phyloP scores from a whole-genome alignment of 257 asterid species.

The Cruciata laevipes region DNA sequence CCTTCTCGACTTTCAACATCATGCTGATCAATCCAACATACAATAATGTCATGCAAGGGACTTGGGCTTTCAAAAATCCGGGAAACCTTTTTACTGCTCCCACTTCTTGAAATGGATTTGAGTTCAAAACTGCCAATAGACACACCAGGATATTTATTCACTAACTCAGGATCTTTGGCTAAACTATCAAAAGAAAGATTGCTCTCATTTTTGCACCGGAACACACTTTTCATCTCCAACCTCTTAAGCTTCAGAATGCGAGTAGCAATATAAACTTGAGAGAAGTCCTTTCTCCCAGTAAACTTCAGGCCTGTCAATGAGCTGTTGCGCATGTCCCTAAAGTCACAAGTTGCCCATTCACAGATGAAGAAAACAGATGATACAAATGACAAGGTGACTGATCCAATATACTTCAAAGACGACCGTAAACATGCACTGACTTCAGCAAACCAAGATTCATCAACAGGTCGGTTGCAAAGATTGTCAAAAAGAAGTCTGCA shows the following conservation, averaged over 20 bases:
- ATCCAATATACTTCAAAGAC: conserved; percentile 65
- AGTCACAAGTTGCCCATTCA: conserved; percentile 98
- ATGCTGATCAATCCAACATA: conserved; percentile 98
- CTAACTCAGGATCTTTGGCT: conserved; percentile 21
- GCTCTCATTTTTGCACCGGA: conserved; percentile 16
- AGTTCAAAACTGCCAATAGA: conserved; percentile 20
- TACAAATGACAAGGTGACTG: conserved; percentile 46
- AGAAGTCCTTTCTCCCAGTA: conserved; percentile 77
- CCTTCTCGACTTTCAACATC: conserved; percentile 84
- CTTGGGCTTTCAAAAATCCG: conserved; percentile 68
- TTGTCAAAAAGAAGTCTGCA: conserved; percentile 63
- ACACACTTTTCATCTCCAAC: conserved; percentile 38
- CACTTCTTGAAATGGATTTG: conserved; percentile 25
- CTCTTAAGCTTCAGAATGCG: conserved; percentile 77
- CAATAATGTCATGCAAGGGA: conserved; percentile 83
- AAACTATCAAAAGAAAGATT: conserved; percentile 15
- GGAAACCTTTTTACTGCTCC: conserved; percentile 31
- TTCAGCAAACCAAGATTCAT: conserved; percentile 81
- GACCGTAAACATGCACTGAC: conserved; percentile 66
- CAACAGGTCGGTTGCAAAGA: conserved; percentile 60
- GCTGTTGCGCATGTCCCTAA: conserved; percentile 65
- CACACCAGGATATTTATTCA: conserved; percentile 18
- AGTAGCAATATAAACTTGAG: conserved; percentile 69
- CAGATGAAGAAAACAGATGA: conserved; percentile 84
- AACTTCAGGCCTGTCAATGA: conserved; percentile 70